These are phyloP conservation scores for Aspergillus nanangensis DNA, from an alignment of 495 filamentous ascomycete species.

Conservation along the genomic window DNA sequence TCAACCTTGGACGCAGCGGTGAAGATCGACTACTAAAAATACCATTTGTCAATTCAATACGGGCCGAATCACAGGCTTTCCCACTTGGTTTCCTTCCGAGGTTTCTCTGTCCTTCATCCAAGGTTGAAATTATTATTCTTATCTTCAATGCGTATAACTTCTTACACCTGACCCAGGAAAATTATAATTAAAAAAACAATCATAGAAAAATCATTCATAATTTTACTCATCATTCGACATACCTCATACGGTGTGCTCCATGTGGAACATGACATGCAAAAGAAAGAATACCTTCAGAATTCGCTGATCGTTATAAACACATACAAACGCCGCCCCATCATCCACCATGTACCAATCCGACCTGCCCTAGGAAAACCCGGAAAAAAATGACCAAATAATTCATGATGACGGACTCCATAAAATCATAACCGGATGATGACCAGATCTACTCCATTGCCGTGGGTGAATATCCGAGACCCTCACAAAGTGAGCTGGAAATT, in stretches of 20 bases:
- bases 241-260: too few species aligned
- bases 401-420: background rate
- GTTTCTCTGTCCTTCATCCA: too few species aligned
- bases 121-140: background rate
- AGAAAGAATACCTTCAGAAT: too few species aligned
- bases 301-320: too few species aligned
- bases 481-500: constrained; percentile 43
- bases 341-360: too few species aligned
- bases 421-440: background rate
- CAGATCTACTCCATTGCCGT: background rate
- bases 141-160: background rate
- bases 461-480: background rate
- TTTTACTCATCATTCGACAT: too few species aligned
- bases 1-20: background rate
- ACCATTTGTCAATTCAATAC: background rate
- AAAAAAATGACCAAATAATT: background rate
- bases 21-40: background rate
- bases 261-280: too few species aligned
- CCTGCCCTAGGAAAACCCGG: background rate
- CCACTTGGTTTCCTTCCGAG: too few species aligned
- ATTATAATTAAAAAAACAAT: background rate
- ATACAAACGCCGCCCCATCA: background rate
- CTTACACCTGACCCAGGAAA: background rate
- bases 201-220: background rate
- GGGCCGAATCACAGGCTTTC: background rate